Evolutionary conservation across 768 basidiomycete genomes (phyloP), one percentile per base, ranked within the genome.

Genomic region (Zangia roseola): DNA sequence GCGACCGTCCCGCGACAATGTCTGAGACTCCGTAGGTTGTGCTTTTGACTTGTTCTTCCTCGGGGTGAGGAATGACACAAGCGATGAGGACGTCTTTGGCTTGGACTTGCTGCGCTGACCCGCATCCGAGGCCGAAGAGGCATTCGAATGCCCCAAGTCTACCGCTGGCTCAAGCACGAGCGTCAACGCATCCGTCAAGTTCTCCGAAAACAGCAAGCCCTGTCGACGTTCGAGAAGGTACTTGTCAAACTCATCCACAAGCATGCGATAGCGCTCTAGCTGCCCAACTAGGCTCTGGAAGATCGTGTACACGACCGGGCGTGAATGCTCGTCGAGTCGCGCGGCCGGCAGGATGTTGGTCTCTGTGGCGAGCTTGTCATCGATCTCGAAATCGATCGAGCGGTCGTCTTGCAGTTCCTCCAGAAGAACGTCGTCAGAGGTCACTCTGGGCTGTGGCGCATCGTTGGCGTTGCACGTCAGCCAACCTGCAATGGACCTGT

Each of bases 171-270:
- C 86, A 46, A 93, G 71, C 13, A 75, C 78, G 39, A 92, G 72
- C 38, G 78, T 86, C 49, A 97, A 73, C 4, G 94, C 94, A 59
- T 97, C 95, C 7, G 84, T 88, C 30, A 97, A 71, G 63, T 94
- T 94, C 69, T 97, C 94, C 4, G 88, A 87, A 67, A 95, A 97
- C 16, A 95, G 70, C 9, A 98, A 75, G 2, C 94, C 94, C 61
- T 87, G 88, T 16, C 95, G 80, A 30, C 95, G 80, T 68, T 98
- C 91, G 2, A 82, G 66, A 3, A 98, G 79, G 60, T 82, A 90
- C 61, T 79, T 80, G 71, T 97, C 93, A 61, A 97, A 97, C 39
- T 85, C 72, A 19, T 85, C 78, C 24, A 95, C 83, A 17, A 77
- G 64, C 34, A 78, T 74, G 7, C 92, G 84, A 70, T 94, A 94